Conservation (phyloP, 2,329 filamentous ascomycete genomes). For the Plenodomus tracheiphilus region DNA sequence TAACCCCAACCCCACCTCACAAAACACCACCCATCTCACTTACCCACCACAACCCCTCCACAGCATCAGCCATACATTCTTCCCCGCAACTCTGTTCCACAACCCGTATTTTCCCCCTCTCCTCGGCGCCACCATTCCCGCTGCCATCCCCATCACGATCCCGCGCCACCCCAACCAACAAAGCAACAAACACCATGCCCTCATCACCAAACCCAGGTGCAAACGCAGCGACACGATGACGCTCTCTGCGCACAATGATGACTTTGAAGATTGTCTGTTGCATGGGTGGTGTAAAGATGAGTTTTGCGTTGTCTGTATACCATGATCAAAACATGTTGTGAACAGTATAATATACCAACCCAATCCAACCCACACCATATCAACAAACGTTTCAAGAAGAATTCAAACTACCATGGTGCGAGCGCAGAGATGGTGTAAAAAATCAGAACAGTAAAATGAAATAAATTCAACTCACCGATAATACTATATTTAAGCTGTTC, state of each 20-base stretch:
- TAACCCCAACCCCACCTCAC: neutral
- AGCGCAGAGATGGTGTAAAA: too few relatives aligned
- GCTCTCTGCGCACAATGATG: neutral
- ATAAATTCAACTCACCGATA: too few relatives aligned
- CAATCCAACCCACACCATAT: too few relatives aligned
- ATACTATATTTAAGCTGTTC: constrained; percentile 1
- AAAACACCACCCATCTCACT: neutral
- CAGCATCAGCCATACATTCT: constrained; percentile 6
- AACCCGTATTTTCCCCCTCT: neutral
- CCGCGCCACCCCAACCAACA: too few relatives aligned
- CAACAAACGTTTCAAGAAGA: too few relatives aligned
- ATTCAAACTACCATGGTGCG: too few relatives aligned
- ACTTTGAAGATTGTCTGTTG: constrained; percentile 1
- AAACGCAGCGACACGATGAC: neutral
- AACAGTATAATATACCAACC: too few relatives aligned
- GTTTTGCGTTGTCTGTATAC: neutral
- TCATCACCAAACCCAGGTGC: neutral
- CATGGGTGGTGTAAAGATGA: too few relatives aligned
- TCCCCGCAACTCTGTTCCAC: constrained; percentile 1
- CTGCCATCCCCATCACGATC: too few relatives aligned
- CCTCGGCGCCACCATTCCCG: neutral
- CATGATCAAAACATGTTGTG: too few relatives aligned
- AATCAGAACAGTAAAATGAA: too few relatives aligned
- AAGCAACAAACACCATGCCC: neutral
- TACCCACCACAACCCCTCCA: constrained; percentile 7